These are phyloP conservation scores for Trichoderma sp. DNA, from an alignment of 2,329 filamentous ascomycete species.

Conservation along the genomic window DNA sequence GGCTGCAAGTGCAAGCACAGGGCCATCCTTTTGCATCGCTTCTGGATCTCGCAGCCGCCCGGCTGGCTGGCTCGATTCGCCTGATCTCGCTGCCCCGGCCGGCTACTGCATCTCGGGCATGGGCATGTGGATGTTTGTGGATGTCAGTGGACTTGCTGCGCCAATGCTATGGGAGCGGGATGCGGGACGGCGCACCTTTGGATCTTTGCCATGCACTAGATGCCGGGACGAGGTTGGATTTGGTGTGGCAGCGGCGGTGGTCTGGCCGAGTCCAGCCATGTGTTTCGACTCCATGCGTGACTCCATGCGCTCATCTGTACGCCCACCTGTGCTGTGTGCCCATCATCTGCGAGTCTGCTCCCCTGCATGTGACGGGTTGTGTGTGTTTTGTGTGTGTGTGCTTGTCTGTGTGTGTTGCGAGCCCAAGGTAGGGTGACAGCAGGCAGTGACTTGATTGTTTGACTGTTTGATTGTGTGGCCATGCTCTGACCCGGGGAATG, in stretches of 20 bases:
- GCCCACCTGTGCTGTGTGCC: neutral
- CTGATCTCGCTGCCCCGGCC: conserved; percentile 3
- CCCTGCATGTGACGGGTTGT: conserved; percentile 2
- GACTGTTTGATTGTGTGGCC: too few species aligned
- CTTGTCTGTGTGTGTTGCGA: neutral
- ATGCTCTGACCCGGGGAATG: too few species aligned
- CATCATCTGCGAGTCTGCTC: neutral
- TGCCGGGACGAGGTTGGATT: conserved; percentile 1
- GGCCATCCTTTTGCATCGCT: conserved; percentile 2
- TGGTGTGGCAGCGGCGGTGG: conserved; percentile 1
- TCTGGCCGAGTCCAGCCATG: neutral
- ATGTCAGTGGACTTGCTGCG: conserved; percentile 9
- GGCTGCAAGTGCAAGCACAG: conserved; percentile 2
- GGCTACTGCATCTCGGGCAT: conserved; percentile 14
- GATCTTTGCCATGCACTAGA: conserved; percentile 11
- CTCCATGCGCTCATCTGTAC: neutral
- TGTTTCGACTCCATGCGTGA: neutral
- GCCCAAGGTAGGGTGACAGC: neutral
- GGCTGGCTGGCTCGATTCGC: neutral
- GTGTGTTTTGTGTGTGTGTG: conserved; percentile 1
- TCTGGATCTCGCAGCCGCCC: conserved; percentile 7
- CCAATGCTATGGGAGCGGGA: conserved; percentile 6
- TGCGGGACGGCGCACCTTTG: conserved; percentile 9
- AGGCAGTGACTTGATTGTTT: too few species aligned
- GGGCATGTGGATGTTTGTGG: conserved; percentile 12